Conservation (phyloP, 306 rosid genomes). For the Quercus gilva region DNA sequence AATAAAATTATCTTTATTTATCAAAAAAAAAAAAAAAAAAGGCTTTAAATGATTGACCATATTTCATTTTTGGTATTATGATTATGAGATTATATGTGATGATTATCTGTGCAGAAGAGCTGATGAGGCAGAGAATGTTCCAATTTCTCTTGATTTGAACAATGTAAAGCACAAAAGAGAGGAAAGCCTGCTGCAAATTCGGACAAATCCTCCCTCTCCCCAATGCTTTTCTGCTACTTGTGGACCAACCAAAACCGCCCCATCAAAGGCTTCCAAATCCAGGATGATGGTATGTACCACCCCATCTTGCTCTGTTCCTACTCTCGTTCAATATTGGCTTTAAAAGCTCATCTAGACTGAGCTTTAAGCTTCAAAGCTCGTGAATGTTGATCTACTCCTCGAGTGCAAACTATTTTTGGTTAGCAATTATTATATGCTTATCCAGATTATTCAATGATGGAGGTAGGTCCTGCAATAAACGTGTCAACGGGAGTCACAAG, state of each 20-base stretch:
- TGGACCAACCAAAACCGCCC: constrained; percentile 35
- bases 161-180: constrained; percentile 43
- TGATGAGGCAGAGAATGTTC: constrained; percentile 58
- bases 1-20: no score
- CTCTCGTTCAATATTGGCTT: background rate
- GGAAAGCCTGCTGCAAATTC: constrained; percentile 46
- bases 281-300: constrained; percentile 50
- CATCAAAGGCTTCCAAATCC: constrained; percentile 52
- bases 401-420: background rate
- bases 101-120: constrained; percentile 42
- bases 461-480: background rate
- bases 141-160: constrained; percentile 54
- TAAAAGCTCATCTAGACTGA: background rate
- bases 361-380: background rate
- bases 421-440: no score
- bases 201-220: constrained; percentile 96
- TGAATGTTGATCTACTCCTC: background rate
- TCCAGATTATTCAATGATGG: background rate
- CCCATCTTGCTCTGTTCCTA: background rate
- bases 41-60: no score
- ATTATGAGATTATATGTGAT: constrained; percentile 5
- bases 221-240: constrained; percentile 79
- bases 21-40: no score
- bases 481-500: no score
- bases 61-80: background rate